phyloP scores from a whole-genome alignment of 164 flowering plant species.

The Chimonanthus salicifolius region DNA sequence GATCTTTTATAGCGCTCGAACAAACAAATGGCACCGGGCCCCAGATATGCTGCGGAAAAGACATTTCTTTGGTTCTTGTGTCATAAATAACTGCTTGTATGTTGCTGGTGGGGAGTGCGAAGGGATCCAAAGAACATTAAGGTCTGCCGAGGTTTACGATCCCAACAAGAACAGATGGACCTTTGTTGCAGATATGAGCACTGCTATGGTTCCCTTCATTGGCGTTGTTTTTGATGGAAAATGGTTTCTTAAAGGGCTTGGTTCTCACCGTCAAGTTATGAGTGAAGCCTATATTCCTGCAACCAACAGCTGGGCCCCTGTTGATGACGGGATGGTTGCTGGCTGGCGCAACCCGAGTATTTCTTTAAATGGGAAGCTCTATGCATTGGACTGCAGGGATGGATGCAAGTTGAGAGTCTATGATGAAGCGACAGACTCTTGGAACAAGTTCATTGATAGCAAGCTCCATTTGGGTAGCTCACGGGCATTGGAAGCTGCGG shows the following conservation, averaged over 20 bases:
- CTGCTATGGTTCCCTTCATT: constrained; percentile 92
- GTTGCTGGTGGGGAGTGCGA: constrained; percentile 98
- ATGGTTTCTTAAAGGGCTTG: constrained; percentile 91
- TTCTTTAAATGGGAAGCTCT: constrained; percentile 68
- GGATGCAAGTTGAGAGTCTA: constrained; percentile 88
- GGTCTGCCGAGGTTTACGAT: constrained; percentile 92
- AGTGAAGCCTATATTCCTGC: constrained; percentile 86
- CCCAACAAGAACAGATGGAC: constrained; percentile 82
- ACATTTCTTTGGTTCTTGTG: constrained; percentile 89
- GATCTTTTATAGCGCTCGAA: constrained; percentile 79
- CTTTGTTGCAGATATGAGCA: constrained; percentile 84
- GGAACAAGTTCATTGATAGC: constrained; percentile 84
- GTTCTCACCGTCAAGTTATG: constrained; percentile 75
- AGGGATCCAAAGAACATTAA: constrained; percentile 76
- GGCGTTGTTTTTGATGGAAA: constrained; percentile 78
- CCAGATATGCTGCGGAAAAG: constrained; percentile 91
- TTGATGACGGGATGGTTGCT: constrained; percentile 71
- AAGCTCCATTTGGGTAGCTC: constrained; percentile 83
- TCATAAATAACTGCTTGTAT: constrained; percentile 83
- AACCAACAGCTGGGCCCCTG: constrained; percentile 56
- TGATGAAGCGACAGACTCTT: constrained; percentile 62
- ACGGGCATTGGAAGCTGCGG: constrained; percentile 88
- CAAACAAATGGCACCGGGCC: constrained; percentile 93
- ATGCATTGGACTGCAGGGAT: constrained; percentile 83
- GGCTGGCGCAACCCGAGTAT: constrained; percentile 97